phyloP scores from a whole-genome alignment of 1,139 yeast genomes.

The Casaregolazyma lundiana region DNA sequence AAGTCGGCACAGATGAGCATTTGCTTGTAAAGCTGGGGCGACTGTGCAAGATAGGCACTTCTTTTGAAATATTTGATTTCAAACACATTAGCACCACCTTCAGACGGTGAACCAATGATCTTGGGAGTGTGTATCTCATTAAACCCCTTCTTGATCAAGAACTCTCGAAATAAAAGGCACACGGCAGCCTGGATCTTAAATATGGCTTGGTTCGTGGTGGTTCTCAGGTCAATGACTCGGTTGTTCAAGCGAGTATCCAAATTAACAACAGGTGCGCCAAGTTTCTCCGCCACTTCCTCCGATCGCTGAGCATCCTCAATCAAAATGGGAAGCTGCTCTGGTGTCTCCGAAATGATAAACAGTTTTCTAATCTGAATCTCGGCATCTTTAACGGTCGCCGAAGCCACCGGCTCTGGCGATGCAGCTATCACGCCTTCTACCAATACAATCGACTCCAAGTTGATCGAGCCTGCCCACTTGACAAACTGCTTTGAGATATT shows the following conservation, averaged over 20 bases:
- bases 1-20: slow-evolving; percentile 97
- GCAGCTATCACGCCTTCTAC: slow-evolving; percentile 82
- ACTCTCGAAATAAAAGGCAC: slow-evolving; percentile 83
- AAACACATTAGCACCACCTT: slow-evolving; percentile 96
- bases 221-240: slow-evolving; percentile 93
- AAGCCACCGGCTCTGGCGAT: slow-evolving; percentile 81
- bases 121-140: slow-evolving; percentile 95
- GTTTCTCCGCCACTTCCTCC: slow-evolving; percentile 90
- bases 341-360: slow-evolving; percentile 78
- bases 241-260: slow-evolving; percentile 93
- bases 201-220: slow-evolving; percentile 95
- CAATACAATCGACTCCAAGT: slow-evolving; percentile 84
- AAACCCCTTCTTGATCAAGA: slow-evolving; percentile 61
- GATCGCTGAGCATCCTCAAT: slow-evolving; percentile 96
- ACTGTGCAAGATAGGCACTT: slow-evolving; percentile 91
- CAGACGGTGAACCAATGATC: slow-evolving; percentile 90
- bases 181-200: slow-evolving; percentile 92
- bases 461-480: slow-evolving; percentile 87
- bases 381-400: slow-evolving; percentile 86
- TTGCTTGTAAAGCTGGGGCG: slow-evolving; percentile 97
- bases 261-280: slow-evolving; percentile 88
- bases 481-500: slow-evolving; percentile 90
- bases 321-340: slow-evolving; percentile 86
- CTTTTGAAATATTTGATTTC: slow-evolving; percentile 90
- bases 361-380: slow-evolving; percentile 77